Base-by-base conservation (phyloP, 2,329 filamentous ascomycete species). In the Trichoderma sp. region DNA sequence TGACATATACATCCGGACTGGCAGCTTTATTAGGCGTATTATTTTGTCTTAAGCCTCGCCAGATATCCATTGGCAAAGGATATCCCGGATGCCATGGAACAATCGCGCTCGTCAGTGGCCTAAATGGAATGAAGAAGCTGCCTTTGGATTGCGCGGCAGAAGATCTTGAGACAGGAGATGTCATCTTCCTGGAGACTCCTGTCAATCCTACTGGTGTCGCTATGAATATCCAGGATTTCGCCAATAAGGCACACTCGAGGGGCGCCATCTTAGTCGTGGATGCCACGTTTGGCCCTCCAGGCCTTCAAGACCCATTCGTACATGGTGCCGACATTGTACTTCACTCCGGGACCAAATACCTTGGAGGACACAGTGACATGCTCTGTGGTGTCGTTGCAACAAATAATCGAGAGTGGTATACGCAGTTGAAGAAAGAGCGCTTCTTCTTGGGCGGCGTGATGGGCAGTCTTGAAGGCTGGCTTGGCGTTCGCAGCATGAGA, bases 331-430 rank as follows among this genome's bases (percentile, higher is more conserved):
- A 98, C 81, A 82, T 95, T 1, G 89, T 97, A 32, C 92, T 98
- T 93, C 96, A 99, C 82, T 92, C 88, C 63, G 96, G 94, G 3
- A 97, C 95, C n/a, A 99, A 98, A 85, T 99, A 98, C 82, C 89
- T 99, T 75, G 96, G 96, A 21, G 96, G 96, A 0, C 96, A 99
- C 83, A 95, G 92, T 75, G 96, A 98, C 82, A 87, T 98, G 86
- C 88, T 98, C 4, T 97, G 93, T 78, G 96, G 96, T 24, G 91
- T 97, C n/a, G 83, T 99, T 30, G 89, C 90, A 0, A 87, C 94
- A 5, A 84, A 87, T 64, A 87, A 87, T 14, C 80, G 80, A 36
- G 82, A 82, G 58, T 77, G 86, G 62, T 84, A 84, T 4, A 92
- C 91, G 90, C 79, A 82, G 24, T 82, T 98, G 77, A 83, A 86